phyloP scores from a whole-genome alignment of 2,329 filamentous ascomycete species.

The Simplicillium aogashimaense region DNA sequence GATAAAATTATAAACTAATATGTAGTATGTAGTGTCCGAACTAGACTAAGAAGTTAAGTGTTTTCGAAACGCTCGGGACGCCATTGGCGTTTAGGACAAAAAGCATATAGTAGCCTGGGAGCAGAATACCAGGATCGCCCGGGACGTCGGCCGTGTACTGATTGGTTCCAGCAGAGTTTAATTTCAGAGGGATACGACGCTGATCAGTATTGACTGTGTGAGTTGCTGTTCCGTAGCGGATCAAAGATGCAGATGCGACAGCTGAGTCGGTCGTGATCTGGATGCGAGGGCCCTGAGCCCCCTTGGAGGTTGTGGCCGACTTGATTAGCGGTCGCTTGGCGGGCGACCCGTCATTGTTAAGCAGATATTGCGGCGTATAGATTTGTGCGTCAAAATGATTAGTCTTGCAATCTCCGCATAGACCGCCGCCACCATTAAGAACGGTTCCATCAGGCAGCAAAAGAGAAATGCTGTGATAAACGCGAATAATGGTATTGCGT shows the following conservation, averaged over 20 bases:
- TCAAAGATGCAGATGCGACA: slow-evolving; percentile 21
- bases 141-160: slow-evolving; percentile 32
- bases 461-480: slow-evolving; percentile 39
- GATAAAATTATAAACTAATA: no score
- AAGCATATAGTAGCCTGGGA: slow-evolving; percentile 45
- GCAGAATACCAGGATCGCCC: slow-evolving; percentile 33
- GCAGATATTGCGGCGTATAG: slow-evolving; percentile 45
- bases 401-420: slow-evolving; percentile 35
- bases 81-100: slow-evolving; percentile 37
- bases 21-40: no score
- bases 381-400: slow-evolving; percentile 46
- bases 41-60: slow-evolving; percentile 17
- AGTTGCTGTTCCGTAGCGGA: slow-evolving; percentile 39
- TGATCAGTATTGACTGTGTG: slow-evolving; percentile 51
- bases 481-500: slow-evolving; percentile 28
- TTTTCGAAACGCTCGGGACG: slow-evolving; percentile 34
- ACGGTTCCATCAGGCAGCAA: slow-evolving; percentile 40
- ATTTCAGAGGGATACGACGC: slow-evolving; percentile 35
- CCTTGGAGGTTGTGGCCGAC: slow-evolving; percentile 14
- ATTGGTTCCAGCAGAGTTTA: slow-evolving; percentile 13
- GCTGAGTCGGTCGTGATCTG: slow-evolving; percentile 15
- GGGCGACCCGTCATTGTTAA: slow-evolving; percentile 28
- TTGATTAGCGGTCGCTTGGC: slow-evolving; percentile 32
- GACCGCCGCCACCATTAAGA: slow-evolving; percentile 39
- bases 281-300: slow-evolving; percentile 12